phyloP scores from a whole-genome alignment of 2,329 filamentous ascomycete species.

The Thelonectria olida region DNA sequence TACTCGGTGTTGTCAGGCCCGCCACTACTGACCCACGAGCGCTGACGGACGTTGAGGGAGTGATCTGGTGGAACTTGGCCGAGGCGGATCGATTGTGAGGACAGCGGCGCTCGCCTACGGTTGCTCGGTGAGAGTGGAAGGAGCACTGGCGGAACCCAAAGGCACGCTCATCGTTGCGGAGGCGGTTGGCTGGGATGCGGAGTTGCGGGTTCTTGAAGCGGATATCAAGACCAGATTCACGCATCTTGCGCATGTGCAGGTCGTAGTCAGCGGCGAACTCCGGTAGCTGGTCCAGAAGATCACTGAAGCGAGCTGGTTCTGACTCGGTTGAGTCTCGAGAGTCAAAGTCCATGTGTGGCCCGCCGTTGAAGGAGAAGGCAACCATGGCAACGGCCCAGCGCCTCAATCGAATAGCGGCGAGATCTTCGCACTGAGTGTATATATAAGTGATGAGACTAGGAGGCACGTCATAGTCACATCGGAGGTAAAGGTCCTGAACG shows the following conservation, averaged over 20 bases:
- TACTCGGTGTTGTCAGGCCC: slow-evolving; percentile 34
- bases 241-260: slow-evolving; percentile 62
- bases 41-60: slow-evolving; percentile 9
- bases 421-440: slow-evolving; percentile 62
- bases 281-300: slow-evolving; percentile 54
- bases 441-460: slow-evolving; percentile 60
- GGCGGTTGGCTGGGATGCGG: slow-evolving; percentile 63
- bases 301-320: slow-evolving; percentile 49
- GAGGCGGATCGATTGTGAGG: slow-evolving; percentile 49
- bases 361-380: slow-evolving; percentile 60
- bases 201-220: slow-evolving; percentile 70
- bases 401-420: slow-evolving; percentile 61
- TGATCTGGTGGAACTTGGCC: slow-evolving; percentile 25
- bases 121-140: slow-evolving; percentile 66
- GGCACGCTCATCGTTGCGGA: slow-evolving; percentile 64
- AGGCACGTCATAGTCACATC: slow-evolving; percentile 66
- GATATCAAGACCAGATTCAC: slow-evolving; percentile 58
- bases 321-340: slow-evolving; percentile 41
- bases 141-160: slow-evolving; percentile 71
- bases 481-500: slow-evolving; percentile 67
- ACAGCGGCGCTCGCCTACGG: slow-evolving; percentile 63
- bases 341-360: slow-evolving; percentile 44
- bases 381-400: slow-evolving; percentile 70
- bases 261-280: slow-evolving; percentile 61
- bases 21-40: slow-evolving; percentile 23